These are phyloP conservation scores for Graphilbum ipis-grandicollis DNA, from an alignment of 2,329 filamentous ascomycete species.

Conservation along the genomic window DNA sequence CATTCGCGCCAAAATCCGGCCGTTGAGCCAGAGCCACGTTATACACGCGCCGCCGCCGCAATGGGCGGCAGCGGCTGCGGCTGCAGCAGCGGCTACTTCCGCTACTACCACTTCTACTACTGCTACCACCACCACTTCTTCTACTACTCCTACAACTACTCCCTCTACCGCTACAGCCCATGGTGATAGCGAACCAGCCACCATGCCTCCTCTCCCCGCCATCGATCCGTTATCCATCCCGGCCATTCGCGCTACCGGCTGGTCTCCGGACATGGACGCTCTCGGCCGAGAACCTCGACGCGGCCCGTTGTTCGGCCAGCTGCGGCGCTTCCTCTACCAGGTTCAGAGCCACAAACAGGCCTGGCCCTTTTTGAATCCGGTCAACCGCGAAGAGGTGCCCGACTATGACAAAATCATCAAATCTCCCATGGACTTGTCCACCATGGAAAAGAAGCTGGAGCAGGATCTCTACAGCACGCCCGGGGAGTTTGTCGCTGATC, in stretches of 20 bases:
- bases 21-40: slow-evolving; percentile 29
- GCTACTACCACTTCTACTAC: too few species aligned
- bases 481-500: slow-evolving; percentile 83
- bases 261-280: slow-evolving; percentile 97
- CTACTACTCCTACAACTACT: too few species aligned
- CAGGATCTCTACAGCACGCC: slow-evolving; percentile 81
- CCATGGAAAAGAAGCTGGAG: slow-evolving; percentile 91
- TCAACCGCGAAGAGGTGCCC: slow-evolving; percentile 86
- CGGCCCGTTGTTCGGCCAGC: slow-evolving; percentile 88
- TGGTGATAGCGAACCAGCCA: too few species aligned
- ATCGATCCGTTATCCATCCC: slow-evolving; percentile 79
- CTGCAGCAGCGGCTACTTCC: too few species aligned
- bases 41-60: neutral
- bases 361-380: slow-evolving; percentile 89
- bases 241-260: slow-evolving; percentile 85
- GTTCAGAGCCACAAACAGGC: slow-evolving; percentile 84
- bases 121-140: too few species aligned
- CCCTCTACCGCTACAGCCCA: too few species aligned
- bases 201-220: neutral
- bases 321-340: slow-evolving; percentile 82
- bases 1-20: slow-evolving; percentile 85
- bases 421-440: slow-evolving; percentile 89
- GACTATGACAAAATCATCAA: slow-evolving; percentile 99
- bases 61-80: slow-evolving; percentile 26
- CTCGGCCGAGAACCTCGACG: slow-evolving; percentile 86